These are phyloP conservation scores for Alternaria alternata DNA, from an alignment of 2,329 filamentous ascomycete species.

Conservation along the genomic window DNA sequence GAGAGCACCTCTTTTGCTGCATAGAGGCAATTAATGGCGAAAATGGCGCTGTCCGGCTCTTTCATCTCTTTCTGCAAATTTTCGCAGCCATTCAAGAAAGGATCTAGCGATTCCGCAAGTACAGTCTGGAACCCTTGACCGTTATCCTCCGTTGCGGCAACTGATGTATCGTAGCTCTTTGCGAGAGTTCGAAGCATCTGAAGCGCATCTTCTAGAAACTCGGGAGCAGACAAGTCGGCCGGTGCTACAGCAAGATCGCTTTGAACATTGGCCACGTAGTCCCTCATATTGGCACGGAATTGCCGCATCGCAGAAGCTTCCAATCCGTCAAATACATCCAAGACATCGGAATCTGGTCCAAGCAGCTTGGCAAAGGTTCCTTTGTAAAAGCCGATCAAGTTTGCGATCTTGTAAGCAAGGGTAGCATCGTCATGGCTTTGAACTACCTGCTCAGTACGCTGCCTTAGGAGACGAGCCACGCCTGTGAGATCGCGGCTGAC, in stretches of 20 bases:
- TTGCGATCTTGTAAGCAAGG: constrained; percentile 87
- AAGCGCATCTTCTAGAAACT: constrained; percentile 82
- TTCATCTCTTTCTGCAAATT: constrained; percentile 70
- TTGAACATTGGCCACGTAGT: constrained; percentile 79
- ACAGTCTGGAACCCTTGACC: constrained; percentile 78
- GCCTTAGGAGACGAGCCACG: constrained; percentile 82
- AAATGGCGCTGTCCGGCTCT: constrained; percentile 70
- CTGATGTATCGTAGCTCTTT: constrained; percentile 85
- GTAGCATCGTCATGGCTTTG: constrained; percentile 92
- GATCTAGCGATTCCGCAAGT: constrained; percentile 81
- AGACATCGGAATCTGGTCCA: constrained; percentile 71
- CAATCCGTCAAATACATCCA: constrained; percentile 72
- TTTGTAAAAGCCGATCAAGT: constrained; percentile 87
- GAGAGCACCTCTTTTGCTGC: constrained; percentile 65
- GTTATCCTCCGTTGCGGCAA: constrained; percentile 63
- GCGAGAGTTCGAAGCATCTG: constrained; percentile 80
- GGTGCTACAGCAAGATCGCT: constrained; percentile 74
- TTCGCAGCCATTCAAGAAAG: constrained; percentile 80
- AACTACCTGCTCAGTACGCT: constrained; percentile 89
- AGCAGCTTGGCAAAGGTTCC: constrained; percentile 84
- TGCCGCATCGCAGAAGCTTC: constrained; percentile 81
- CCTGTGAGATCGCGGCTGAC: constrained; percentile 86
- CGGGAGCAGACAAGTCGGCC: constrained; percentile 76
- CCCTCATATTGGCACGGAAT: constrained; percentile 81
- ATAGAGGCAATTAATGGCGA: constrained; percentile 75